Conservation (phyloP, 2,329 filamentous ascomycete species). For the Scorias spongiosa region DNA sequence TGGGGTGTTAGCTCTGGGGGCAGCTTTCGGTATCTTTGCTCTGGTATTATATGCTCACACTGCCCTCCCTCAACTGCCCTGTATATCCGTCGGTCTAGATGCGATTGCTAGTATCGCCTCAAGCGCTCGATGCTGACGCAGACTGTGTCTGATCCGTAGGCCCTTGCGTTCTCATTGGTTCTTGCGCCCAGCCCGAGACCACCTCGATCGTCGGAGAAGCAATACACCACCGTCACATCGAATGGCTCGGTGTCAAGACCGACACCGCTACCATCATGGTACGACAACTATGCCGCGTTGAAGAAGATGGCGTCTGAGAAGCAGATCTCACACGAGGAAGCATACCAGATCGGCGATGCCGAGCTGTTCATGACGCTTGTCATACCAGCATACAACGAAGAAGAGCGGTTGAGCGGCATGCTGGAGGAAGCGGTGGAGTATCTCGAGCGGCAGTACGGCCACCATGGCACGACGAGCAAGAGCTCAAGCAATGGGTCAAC, state of each 20-base stretch:
- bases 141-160: not conserved
- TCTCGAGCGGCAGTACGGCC: conserved; percentile 55
- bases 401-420: conserved; percentile 66
- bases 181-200: conserved; percentile 69
- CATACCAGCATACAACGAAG: conserved; percentile 91
- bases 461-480: conserved; percentile 15
- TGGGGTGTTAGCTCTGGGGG: conserved; percentile 11
- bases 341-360: conserved; percentile 52
- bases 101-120: not conserved
- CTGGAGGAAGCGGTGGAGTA: conserved; percentile 82
- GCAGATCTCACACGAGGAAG: conserved; percentile 23
- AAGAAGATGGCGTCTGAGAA: conserved; percentile 27
- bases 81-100: not conserved
- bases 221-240: conserved; percentile 59
- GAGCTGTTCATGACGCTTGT: conserved; percentile 83
- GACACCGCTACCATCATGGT: conserved; percentile 67
- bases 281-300: conserved; percentile 56
- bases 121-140: not conserved
- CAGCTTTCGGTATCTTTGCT: conserved; percentile 11
- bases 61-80: not conserved
- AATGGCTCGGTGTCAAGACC: conserved; percentile 41
- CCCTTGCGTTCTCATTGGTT: conserved; percentile 41
- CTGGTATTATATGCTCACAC: conserved; percentile 12
- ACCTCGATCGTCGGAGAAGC: conserved; percentile 64
- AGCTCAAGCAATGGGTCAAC: conserved; percentile 16